Evolutionary conservation across 179 eudicot species (phyloP).

Genomic region (Monotropa hypopitys): DNA sequence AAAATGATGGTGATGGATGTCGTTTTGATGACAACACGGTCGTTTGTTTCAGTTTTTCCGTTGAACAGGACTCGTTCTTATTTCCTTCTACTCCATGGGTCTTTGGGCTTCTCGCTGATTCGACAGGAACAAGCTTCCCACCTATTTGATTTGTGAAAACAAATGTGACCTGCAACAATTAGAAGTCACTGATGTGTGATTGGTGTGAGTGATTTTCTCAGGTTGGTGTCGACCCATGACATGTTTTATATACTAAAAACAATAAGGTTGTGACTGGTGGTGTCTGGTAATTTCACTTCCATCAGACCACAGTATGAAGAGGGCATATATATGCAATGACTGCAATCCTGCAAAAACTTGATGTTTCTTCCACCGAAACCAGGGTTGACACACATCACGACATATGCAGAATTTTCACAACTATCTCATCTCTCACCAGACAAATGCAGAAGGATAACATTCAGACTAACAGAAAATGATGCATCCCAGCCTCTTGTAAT

Average conservation of each 20-base stretch:
- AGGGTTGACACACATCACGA: background rate
- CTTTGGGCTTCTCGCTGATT: conserved; percentile 31
- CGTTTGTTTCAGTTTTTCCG: conserved; percentile 17
- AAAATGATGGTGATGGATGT: conserved; percentile 13
- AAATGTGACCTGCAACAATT: conserved; percentile 69
- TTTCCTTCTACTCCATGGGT: conserved; percentile 14
- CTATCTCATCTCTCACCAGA: background rate
- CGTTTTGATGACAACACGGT: conserved; percentile 13
- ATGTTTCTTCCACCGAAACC: background rate
- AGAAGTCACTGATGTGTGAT: background rate
- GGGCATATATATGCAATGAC: background rate
- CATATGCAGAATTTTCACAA: background rate
- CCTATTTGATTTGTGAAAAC: conserved; percentile 85
- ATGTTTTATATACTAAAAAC: background rate
- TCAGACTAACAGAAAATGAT: background rate
- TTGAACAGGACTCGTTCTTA: conserved; percentile 7
- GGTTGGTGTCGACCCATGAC: background rate
- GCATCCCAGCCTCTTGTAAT: background rate
- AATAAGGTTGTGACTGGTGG: background rate
- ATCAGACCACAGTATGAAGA: background rate
- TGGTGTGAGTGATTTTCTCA: background rate
- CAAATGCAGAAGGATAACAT: background rate
- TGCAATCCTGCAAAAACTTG: background rate
- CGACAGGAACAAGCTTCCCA: conserved; percentile 84
- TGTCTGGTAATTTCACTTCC: background rate